A percentile compares a stretch with the other conserved stretches of the same genome.
Evolutionary conservation across 345 rosid species (phyloP).

Genomic region (Aurinia saxatilis): DNA sequence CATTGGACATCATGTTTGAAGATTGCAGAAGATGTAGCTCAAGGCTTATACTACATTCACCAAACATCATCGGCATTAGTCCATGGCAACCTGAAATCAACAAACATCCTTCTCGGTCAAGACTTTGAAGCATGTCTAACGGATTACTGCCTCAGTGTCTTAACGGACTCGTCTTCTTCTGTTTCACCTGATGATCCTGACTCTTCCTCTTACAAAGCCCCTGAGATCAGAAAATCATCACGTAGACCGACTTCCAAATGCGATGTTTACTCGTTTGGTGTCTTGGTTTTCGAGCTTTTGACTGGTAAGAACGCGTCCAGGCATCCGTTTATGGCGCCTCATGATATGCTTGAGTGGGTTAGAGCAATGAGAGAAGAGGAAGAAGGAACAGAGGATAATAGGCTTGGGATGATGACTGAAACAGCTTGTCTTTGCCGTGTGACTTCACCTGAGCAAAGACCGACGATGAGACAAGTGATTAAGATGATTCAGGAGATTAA

Average conservation of each 20-base stretch:
- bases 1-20: conserved; percentile 97
- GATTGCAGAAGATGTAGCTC: conserved; percentile 95
- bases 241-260: conserved; percentile 55
- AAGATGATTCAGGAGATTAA: conserved; percentile 86
- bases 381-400: conserved; percentile 42
- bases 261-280: conserved; percentile 83
- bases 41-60: conserved; percentile 84
- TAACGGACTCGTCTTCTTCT: conserved; percentile 50
- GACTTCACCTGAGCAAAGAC: conserved; percentile 86
- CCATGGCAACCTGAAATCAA: conserved; percentile 84
- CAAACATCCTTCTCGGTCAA: conserved; percentile 77
- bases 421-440: conserved; percentile 78
- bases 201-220: conserved; percentile 60
- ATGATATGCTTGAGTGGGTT: conserved; percentile 81
- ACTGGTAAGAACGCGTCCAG: conserved; percentile 74
- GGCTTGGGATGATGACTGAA: conserved; percentile 76
- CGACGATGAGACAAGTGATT: conserved; percentile 81
- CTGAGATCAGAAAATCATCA: conserved; percentile 67
- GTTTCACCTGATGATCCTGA: conserved; percentile 54
- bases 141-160: conserved; percentile 65
- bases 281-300: conserved; percentile 72
- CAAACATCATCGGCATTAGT: conserved; percentile 69
- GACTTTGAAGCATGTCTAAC: conserved; percentile 94
- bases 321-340: conserved; percentile 72
- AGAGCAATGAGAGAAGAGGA: conserved; percentile 59